These are phyloP conservation scores for Colletotrichum limetticola DNA, from an alignment of 2,329 filamentous ascomycete species.

Conservation along the genomic window DNA sequence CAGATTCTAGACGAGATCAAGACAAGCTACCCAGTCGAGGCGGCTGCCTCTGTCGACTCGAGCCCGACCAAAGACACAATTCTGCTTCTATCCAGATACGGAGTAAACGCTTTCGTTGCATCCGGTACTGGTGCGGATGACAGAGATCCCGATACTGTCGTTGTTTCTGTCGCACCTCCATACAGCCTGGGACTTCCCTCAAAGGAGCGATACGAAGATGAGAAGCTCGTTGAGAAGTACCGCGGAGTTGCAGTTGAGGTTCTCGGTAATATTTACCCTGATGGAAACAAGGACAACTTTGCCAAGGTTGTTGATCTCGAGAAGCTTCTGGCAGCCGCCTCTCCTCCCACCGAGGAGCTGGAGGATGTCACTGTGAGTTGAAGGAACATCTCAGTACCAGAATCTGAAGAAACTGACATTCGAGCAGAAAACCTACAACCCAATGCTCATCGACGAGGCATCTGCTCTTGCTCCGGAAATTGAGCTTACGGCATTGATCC, in stretches of 20 bases:
- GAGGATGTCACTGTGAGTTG: constrained; percentile 66
- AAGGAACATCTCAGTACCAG: too few species aligned
- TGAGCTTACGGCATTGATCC: constrained; percentile 62
- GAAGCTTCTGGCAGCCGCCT: constrained; percentile 68
- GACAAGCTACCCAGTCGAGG: constrained; percentile 12
- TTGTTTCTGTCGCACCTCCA: constrained; percentile 54
- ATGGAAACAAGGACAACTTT: constrained; percentile 51
- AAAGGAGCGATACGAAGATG: constrained; percentile 69
- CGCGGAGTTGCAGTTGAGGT: constrained; percentile 41
- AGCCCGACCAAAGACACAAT: constrained; percentile 53
- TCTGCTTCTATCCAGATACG: constrained; percentile 56
- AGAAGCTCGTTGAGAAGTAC: constrained; percentile 63
- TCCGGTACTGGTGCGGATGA: constrained; percentile 54
- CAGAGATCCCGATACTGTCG: constrained; percentile 50
- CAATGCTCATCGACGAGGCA: constrained; percentile 66
- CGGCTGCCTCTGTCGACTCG: constrained; percentile 43
- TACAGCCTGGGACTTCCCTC: constrained; percentile 68
- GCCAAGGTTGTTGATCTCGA: constrained; percentile 65
- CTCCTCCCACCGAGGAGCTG: constrained; percentile 66
- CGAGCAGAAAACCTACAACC: constrained; percentile 72
- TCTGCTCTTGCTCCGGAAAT: constrained; percentile 66
- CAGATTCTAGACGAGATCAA: constrained; percentile 60
- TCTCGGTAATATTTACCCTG: constrained; percentile 44
- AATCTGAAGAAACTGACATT: constrained; percentile 31
- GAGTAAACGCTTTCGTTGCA: constrained; percentile 51